Conservation (phyloP, 139 green algal genomes). For the Monoraphidium neglectum region DNA sequence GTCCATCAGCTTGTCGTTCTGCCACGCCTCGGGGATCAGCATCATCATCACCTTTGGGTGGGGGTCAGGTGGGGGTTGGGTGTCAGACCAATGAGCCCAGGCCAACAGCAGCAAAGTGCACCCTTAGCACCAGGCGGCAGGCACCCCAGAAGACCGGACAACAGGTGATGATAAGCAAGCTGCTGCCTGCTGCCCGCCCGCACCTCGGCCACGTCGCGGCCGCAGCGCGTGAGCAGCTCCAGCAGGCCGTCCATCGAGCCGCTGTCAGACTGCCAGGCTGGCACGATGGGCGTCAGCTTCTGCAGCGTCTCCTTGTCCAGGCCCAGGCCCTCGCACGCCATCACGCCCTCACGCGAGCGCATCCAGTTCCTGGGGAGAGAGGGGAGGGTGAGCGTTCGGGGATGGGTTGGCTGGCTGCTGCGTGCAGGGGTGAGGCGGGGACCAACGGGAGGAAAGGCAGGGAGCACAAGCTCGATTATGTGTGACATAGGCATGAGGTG, state of each 20-base stretch:
- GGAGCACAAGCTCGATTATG: no score
- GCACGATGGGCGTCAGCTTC: slow-evolving; percentile 86
- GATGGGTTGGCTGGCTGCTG: no score
- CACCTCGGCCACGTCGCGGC: slow-evolving; percentile 85
- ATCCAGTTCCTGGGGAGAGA: slow-evolving; percentile 97
- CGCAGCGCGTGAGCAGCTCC: slow-evolving; percentile 85
- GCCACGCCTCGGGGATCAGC: slow-evolving; percentile 97
- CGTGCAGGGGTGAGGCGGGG: no score
- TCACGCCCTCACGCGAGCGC: slow-evolving; percentile 87
- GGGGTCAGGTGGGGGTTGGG: not conserved
- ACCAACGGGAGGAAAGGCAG: no score
- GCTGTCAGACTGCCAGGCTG: slow-evolving; percentile 79
- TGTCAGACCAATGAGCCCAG: not conserved
- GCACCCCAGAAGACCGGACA: not conserved
- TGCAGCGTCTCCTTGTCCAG: slow-evolving; percentile 71
- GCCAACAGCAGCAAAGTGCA: no score
- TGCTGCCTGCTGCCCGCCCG: no score
- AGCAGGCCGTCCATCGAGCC: slow-evolving; percentile 90
- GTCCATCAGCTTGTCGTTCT: slow-evolving; percentile 83
- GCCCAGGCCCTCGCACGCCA: slow-evolving; percentile 74
- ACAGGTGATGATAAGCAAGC: not conserved
- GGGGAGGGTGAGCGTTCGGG: slow-evolving; percentile 85
- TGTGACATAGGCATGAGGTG: no score
- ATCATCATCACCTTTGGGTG: slow-evolving; percentile 98
- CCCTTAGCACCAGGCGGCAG: not conserved